Evolutionary conservation across 2,329 filamentous ascomycete species (phyloP).

Genomic region (Aspergillus texensis): DNA sequence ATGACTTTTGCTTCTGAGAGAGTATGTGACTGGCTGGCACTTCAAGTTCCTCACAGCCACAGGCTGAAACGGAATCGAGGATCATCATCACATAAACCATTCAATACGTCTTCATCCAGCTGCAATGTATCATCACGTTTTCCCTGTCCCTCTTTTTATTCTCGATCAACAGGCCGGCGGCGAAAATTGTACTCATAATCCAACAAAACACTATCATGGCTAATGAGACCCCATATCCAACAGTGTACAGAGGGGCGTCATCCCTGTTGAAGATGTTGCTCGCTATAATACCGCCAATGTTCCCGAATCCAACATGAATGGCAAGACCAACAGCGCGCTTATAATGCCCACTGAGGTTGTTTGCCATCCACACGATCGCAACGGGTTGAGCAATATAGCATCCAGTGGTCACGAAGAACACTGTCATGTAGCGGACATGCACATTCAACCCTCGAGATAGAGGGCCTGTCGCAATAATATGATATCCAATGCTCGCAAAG

Average conservation of each 20-base stretch:
- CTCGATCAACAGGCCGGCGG: slow-evolving; percentile 28
- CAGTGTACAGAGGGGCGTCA: slow-evolving; percentile 40
- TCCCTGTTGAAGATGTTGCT: slow-evolving; percentile 43
- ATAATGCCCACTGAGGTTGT: slow-evolving; percentile 44
- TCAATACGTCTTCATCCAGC: slow-evolving; percentile 26
- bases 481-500: slow-evolving; percentile 37
- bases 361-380: slow-evolving; percentile 39
- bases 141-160: slow-evolving; percentile 34
- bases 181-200: slow-evolving; percentile 27
- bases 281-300: slow-evolving; percentile 46
- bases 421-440: slow-evolving; percentile 25
- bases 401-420: slow-evolving; percentile 28
- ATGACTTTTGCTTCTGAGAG: not conserved
- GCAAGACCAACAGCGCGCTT: slow-evolving; percentile 45
- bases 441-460: slow-evolving; percentile 24
- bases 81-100: slow-evolving; percentile 38
- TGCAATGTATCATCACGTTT: slow-evolving; percentile 28
- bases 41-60: slow-evolving; percentile 13
- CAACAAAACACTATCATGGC: slow-evolving; percentile 33
- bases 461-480: slow-evolving; percentile 35
- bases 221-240: slow-evolving; percentile 42
- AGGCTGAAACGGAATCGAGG: slow-evolving; percentile 38
- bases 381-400: slow-evolving; percentile 34
- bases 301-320: slow-evolving; percentile 46
- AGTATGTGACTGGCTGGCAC: not conserved